Evolutionary conservation across 129 eudicot genomes (phyloP), one percentile per base, ranked within the genome.

Genomic region (Ambrosia artemisiifolia): DNA sequence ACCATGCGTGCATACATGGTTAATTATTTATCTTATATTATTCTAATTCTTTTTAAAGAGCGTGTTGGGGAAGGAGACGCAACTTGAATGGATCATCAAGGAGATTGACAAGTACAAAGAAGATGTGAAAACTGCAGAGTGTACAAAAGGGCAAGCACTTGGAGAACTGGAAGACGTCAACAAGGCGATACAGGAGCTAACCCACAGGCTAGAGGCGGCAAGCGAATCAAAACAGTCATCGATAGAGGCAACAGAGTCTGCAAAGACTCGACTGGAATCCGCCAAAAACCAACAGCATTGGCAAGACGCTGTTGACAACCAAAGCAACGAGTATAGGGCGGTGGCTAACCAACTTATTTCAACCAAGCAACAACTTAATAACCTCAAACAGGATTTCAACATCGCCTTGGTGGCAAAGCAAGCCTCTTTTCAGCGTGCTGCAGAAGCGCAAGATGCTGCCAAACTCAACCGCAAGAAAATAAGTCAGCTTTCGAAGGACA

Each of bases 21-120:
- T 16, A 16, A 7, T 35, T n/a, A 35, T 34, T n/a, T 36, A 36
- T 35, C 68, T 16, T 63, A 63, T 63, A 3, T 16, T 36, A 10
- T 40, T 6, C 13, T 63, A 36, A 0, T 17, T 38, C 3, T n/a
- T 65, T 24, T 12, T n/a, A 28, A 46, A 91, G 97, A 79, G 91
- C 68, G 89, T 87, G 62, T 48, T 85, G 43, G 95, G 88, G 77
- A 81, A 79, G 81, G 95, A 86, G 78, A 79, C 97, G 14, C 91
- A 90, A 66, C 90, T 82, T 68, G 91, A 86, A 78, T 77, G 94
- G 91, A 69, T 83, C 50, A 76, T 78, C 1, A 86, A 83, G 67
- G 91, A 88, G 70, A 86, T 90, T 5, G 91, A 85, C 55, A 79
- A 74, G 82, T 86, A 68, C 60, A 91, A 80, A 66, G 85, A 85